Base-by-base conservation (phyloP, 2,329 filamentous ascomycete genomes). In the Cladobotryum protrusum region DNA sequence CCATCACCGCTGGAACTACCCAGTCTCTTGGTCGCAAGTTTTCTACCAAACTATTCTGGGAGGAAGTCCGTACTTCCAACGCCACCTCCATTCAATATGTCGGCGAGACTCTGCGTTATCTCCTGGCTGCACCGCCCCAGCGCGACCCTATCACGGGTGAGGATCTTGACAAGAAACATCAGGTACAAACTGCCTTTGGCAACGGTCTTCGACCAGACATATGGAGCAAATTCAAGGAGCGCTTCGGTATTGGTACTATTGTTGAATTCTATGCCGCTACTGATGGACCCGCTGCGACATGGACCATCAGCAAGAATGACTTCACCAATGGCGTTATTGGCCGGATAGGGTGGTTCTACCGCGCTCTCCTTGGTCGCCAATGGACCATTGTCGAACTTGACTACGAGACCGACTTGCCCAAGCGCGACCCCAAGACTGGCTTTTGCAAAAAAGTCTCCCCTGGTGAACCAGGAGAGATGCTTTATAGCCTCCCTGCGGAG, bases 201-300 rank as follows among this genome's bases (percentile, higher is more conserved):
- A 96, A 96, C 62, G 90, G 90, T 2, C 73, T 95, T 17, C 79
- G 90, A 0, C 89, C 89, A 0, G 89, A 95, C 60, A 81, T 95
- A 33, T 96, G 90, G 90, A 82, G 87, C 54, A 74, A 71, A 7
- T 93, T 95, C 73, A 89, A 90, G 64, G 77, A 86, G 20, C 84
- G 90, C 15, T 96, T 93, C 61, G 83, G 80, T 18, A 79, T 95
- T 50, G 78, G 82, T 32, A 78, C 78, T 1, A 81, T 92, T 52
- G 83, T 79, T 53, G 89, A 95, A 61, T 91, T 95, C 66, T 95
- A 93, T 66, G 85, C 85, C 12, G 78, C 86, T 1, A 90, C 87
- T 0, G 87, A 92, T 66, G 86, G 84, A 3, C 77, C 81, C 1
- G 73, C 80, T 3, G 87, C 78, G 1, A 78, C 78, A 0, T 91